Percentiles rank a stretch among this genome's conserved stretches.
Evolutionary conservation across 1,139 yeast species (phyloP).

Genomic region (Suhomyces atakaporum): DNA sequence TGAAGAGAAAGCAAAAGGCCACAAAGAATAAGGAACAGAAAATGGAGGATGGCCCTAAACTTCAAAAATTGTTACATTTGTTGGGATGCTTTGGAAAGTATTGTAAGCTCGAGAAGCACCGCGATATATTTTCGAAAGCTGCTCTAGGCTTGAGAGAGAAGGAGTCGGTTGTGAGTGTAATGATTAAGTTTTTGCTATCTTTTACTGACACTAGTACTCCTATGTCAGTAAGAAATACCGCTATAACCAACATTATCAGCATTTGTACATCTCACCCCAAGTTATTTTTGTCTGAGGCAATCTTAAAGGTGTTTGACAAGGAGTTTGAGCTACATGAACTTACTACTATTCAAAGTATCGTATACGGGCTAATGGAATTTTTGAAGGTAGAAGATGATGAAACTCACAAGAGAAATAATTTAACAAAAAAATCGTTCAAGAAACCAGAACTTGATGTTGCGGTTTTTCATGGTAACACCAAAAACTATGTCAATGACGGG

Average conservation of each 20-base stretch:
- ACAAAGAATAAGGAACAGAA: conserved; percentile 4
- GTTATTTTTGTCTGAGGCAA: conserved; percentile 56
- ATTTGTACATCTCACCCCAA: conserved; percentile 64
- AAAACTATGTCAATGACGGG: conserved; percentile 58
- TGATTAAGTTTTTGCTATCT: conserved; percentile 56
- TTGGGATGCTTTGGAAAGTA: conserved; percentile 71
- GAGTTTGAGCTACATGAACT: conserved; percentile 39
- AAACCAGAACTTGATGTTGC: conserved; percentile 42
- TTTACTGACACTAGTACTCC: conserved; percentile 41
- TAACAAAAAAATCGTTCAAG: conserved; percentile 31
- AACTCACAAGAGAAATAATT: conserved; percentile 39
- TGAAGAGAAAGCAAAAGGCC: conserved; percentile 18
- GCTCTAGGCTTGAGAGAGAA: conserved; percentile 46
- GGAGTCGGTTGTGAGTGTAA: conserved; percentile 56
- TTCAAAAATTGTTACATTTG: conserved; percentile 59
- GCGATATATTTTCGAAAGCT: conserved; percentile 41
- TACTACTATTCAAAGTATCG: conserved; percentile 47
- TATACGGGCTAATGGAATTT: conserved; percentile 58
- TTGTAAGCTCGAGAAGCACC: conserved; percentile 56
- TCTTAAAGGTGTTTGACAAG: conserved; percentile 54
- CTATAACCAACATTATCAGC: conserved; percentile 56
- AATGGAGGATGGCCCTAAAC: conserved; percentile 38
- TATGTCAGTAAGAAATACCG: conserved; percentile 44
- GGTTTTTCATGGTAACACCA: conserved; percentile 54
- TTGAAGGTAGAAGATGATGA: conserved; percentile 54